Evolutionary conservation across 2,329 filamentous ascomycete genomes (phyloP).

Genomic region (Ceratocystis cacaofunesta): DNA sequence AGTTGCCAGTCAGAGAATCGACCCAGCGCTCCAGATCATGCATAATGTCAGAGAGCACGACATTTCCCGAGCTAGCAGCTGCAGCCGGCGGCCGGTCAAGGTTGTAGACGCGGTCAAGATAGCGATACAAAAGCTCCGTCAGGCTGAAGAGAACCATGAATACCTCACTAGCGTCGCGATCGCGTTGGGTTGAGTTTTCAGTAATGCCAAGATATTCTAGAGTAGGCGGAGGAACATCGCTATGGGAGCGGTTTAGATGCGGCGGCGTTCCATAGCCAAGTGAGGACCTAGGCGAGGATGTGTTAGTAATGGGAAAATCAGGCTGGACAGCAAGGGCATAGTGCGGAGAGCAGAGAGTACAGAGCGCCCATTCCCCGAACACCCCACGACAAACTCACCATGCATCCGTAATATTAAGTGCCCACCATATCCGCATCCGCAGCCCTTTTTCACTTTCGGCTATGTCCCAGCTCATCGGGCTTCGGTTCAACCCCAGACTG

Average conservation of each 20-base stretch:
- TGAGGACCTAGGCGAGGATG: constrained; percentile 28
- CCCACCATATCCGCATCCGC: constrained; percentile 42
- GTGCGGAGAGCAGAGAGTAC: background rate
- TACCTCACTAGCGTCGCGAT: constrained; percentile 23
- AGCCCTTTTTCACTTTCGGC: constrained; percentile 34
- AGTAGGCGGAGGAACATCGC: constrained; percentile 34
- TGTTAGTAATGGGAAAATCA: background rate
- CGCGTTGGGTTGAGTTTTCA: constrained; percentile 16
- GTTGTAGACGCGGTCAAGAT: constrained; percentile 18
- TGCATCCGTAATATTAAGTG: constrained; percentile 37
- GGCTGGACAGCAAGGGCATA: background rate
- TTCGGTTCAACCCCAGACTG: constrained; percentile 39
- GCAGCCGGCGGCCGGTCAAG: constrained; percentile 20
- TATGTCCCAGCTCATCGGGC: constrained; percentile 39
- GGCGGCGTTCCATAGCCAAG: constrained; percentile 39
- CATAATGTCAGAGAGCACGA: background rate
- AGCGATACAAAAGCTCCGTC: constrained; percentile 29
- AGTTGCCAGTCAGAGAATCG: constrained; percentile 26
- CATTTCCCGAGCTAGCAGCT: constrained; percentile 18
- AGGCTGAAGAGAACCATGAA: constrained; percentile 33
- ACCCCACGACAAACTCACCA: constrained; percentile 28
- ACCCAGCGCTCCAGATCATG: constrained; percentile 31
- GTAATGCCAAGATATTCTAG: constrained; percentile 24
- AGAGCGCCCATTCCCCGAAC: background rate
- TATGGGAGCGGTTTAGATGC: constrained; percentile 30